These are phyloP conservation scores for Ganoderma boninense DNA, from an alignment of 1,284 basidiomycete genomes.

Conservation along the genomic window DNA sequence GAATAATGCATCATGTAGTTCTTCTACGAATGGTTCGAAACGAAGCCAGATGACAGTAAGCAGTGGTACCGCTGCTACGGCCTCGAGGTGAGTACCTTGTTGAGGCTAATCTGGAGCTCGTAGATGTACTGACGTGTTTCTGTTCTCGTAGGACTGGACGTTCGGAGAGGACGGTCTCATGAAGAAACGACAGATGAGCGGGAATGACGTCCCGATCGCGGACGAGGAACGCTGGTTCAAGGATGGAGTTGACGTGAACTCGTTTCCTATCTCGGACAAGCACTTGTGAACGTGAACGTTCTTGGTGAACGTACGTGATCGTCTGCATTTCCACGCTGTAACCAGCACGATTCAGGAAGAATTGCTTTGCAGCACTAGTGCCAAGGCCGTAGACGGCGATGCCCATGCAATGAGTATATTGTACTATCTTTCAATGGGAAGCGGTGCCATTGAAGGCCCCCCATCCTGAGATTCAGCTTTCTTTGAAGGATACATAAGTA, in stretches of 20 bases:
- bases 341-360: background rate
- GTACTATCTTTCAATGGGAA: too few relatives aligned
- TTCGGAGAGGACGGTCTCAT: slow-evolving; percentile 62
- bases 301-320: too few relatives aligned
- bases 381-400: too few relatives aligned
- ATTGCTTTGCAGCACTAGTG: background rate
- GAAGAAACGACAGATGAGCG: slow-evolving; percentile 65
- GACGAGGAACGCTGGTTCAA: slow-evolving; percentile 66
- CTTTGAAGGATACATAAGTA: too few relatives aligned
- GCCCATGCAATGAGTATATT: too few relatives aligned
- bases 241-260: slow-evolving; percentile 46
- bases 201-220: slow-evolving; percentile 61
- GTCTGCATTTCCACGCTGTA: background rate
- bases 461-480: too few relatives aligned
- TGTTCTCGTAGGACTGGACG: slow-evolving; percentile 59
- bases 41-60: slow-evolving; percentile 43
- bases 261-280: slow-evolving; percentile 37
- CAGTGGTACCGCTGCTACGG: slow-evolving; percentile 68
- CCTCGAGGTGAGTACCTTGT: slow-evolving; percentile 45
- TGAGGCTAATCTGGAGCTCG: too few relatives aligned
- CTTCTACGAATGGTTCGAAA: slow-evolving; percentile 66
- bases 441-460: too few relatives aligned
- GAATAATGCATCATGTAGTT: slow-evolving; percentile 45
- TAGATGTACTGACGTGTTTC: too few relatives aligned
- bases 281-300: slow-evolving; percentile 28